These are phyloP conservation scores for Aspergillus sclerotioniger DNA, from an alignment of 495 filamentous ascomycete genomes.

Conservation along the genomic window DNA sequence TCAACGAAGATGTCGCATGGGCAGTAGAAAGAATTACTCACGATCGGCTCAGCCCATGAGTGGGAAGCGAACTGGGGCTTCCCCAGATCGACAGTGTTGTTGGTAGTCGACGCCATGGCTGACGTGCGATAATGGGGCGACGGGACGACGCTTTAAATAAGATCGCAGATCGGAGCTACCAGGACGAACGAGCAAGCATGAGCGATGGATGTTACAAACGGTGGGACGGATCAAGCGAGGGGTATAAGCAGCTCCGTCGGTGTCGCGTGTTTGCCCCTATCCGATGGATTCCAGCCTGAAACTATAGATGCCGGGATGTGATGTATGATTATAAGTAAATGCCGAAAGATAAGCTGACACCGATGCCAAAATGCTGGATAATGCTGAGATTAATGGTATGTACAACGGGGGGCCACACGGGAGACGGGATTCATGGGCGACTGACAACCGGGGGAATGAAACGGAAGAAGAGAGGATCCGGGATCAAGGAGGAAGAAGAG, in stretches of 20 bases:
- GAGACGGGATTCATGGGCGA: background rate
- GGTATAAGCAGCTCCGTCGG: background rate
- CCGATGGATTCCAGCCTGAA: background rate
- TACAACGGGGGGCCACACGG: background rate
- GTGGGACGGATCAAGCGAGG: background rate
- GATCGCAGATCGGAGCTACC: background rate
- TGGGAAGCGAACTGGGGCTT: constrained; percentile 35
- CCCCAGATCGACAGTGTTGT: constrained; percentile 22
- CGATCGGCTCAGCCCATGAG: constrained; percentile 59
- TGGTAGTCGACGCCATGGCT: constrained; percentile 6
- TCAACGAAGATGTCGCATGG: background rate
- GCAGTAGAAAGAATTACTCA: constrained; percentile 27
- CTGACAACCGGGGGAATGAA: background rate
- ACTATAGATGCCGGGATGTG: background rate
- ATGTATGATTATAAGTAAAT: background rate
- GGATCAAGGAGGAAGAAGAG: background rate
- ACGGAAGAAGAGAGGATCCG: background rate
- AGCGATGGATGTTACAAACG: background rate
- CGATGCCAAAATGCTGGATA: background rate
- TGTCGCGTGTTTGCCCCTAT: constrained; percentile 6
- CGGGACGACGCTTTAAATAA: background rate
- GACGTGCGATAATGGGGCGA: background rate
- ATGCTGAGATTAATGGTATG: background rate
- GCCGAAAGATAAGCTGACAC: background rate
- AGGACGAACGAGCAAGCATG: background rate